Evolutionary conservation across 2,329 filamentous ascomycete genomes (phyloP), one percentile per base, ranked within the genome.

Genomic region (Colletotrichum sp.): DNA sequence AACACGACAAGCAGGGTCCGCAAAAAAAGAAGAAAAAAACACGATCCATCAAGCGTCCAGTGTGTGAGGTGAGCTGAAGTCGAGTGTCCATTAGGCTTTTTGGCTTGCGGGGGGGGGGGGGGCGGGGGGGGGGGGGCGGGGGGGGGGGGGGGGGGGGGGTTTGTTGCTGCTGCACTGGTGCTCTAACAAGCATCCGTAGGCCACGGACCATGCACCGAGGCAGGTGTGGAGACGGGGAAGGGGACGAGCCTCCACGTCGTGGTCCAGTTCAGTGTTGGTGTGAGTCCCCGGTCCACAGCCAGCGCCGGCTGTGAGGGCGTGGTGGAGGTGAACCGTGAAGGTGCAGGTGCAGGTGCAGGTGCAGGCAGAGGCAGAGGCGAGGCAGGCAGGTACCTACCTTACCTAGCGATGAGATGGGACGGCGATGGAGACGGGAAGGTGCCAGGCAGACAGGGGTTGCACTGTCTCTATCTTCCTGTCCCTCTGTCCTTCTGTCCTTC

Each of bases 101-200:
- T 66, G 44, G 44, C 18, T 66, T 18, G n/a, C n/a, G n/a, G n/a
- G n/a, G n/a, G n/a, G n/a, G n/a, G n/a, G n/a, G n/a, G n/a, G n/a
- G n/a, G n/a, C n/a, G n/a, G n/a, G n/a, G n/a, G n/a, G n/a, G n/a
- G n/a, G n/a, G n/a, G n/a, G n/a, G n/a, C n/a, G n/a, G n/a, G n/a
- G n/a, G n/a, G n/a, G n/a, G n/a, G n/a, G n/a, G n/a, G n/a, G n/a
- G n/a, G n/a, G n/a, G n/a, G n/a, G n/a, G n/a, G n/a, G n/a, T n/a
- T n/a, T 39, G n/a, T 26, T 24, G 22, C 18, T 39, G 52, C 64
- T 39, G 63, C 65, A 69, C 34, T 55, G 44, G n/a, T 48, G 44
- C 65, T 32, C 62, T 57, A 71, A 74, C 39, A 71, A 74, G 67
- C 67, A 63, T 73, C 65, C 65, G 55, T 63, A 39, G 30, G 36